A percentile compares a stretch with the other conserved stretches of the same genome.
Evolutionary conservation across 2,329 filamentous ascomycete genomes (phyloP).

Genomic region (Monosporascus ibericus): DNA sequence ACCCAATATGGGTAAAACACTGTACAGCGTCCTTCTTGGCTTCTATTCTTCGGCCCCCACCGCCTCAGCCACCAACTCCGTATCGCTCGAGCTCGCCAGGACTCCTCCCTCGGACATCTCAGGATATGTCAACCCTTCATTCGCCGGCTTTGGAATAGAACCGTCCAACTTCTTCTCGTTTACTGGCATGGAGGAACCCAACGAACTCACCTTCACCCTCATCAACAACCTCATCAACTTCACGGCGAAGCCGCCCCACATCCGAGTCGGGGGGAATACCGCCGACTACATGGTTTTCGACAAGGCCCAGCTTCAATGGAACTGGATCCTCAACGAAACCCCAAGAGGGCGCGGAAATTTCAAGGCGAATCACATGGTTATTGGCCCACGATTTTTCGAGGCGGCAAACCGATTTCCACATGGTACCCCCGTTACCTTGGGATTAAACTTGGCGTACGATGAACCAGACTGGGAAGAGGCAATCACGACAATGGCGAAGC

Average conservation of each 20-base stretch:
- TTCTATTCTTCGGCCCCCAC: no score
- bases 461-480: conserved; percentile 35
- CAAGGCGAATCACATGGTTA: conserved; percentile 36
- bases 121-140: conserved; percentile 31
- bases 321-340: conserved; percentile 31
- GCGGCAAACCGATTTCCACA: conserved; percentile 42
- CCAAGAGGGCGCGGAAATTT: conserved; percentile 32
- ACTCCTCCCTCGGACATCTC: conserved; percentile 8
- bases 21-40: no score
- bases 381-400: conserved; percentile 41
- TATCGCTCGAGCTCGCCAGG: not conserved
- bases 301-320: conserved; percentile 26
- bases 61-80: no score
- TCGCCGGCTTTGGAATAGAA: conserved; percentile 46
- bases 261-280: conserved; percentile 45
- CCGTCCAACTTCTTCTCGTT: conserved; percentile 46
- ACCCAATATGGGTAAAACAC: no score
- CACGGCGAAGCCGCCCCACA: conserved; percentile 39
- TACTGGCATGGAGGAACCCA: conserved; percentile 35
- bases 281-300: conserved; percentile 43
- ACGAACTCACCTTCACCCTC: conserved; percentile 39
- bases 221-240: conserved; percentile 42
- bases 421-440: conserved; percentile 42
- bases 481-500: conserved; percentile 33
- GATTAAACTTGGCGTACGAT: conserved; percentile 42